phyloP scores from a whole-genome alignment of 345 rosid genomes.

The Aethionema arabicum region DNA sequence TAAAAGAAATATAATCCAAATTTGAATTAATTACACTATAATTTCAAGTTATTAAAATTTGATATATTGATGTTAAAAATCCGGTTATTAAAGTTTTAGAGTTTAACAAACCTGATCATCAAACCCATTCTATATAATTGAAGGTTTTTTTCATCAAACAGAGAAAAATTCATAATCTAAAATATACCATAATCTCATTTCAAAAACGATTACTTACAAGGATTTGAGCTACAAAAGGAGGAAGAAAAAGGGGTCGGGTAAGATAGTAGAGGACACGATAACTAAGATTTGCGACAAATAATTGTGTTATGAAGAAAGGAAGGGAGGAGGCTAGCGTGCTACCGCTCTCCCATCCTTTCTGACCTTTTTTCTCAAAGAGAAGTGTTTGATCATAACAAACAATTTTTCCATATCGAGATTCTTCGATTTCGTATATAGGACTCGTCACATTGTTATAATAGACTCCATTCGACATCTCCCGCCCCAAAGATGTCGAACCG shows the following conservation, averaged over 20 bases:
- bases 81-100: too few relatives aligned
- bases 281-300: slow-evolving; percentile 35
- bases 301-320: slow-evolving; percentile 38
- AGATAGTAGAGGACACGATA: slow-evolving; percentile 33
- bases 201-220: slow-evolving; percentile 24
- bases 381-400: slow-evolving; percentile 31
- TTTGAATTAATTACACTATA: too few relatives aligned
- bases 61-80: too few relatives aligned
- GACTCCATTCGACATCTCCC: slow-evolving; percentile 23
- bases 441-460: background rate
- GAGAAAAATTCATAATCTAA: too few relatives aligned
- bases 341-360: slow-evolving; percentile 39
- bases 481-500: background rate
- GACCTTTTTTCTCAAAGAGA: slow-evolving; percentile 35
- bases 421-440: slow-evolving; percentile 5
- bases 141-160: too few relatives aligned
- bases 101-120: too few relatives aligned
- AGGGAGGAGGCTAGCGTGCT: slow-evolving; percentile 38
- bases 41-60: too few relatives aligned
- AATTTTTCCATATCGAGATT: slow-evolving; percentile 33
- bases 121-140: too few relatives aligned
- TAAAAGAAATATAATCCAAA: too few relatives aligned
- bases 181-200: too few relatives aligned
- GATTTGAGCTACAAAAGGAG: slow-evolving; percentile 43
- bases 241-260: slow-evolving; percentile 34